phyloP scores from a whole-genome alignment of 768 basidiomycete genomes.

The Trametes villosa region DNA sequence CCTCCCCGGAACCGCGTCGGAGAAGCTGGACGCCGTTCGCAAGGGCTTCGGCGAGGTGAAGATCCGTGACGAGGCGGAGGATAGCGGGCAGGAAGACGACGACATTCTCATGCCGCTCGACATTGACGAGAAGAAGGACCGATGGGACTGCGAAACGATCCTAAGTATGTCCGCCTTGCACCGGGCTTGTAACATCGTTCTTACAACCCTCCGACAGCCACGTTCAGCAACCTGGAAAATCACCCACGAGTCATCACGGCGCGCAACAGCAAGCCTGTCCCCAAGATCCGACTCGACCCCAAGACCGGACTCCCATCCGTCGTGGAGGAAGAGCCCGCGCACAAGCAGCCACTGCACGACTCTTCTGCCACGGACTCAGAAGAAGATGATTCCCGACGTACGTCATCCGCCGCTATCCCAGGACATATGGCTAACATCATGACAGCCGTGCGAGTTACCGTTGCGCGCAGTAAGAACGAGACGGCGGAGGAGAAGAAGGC shows the following conservation, averaged over 20 bases:
- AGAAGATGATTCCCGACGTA: conserved; percentile 24
- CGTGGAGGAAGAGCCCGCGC: conserved; percentile 33
- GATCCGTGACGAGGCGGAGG: conserved; percentile 50
- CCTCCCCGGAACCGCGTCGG: conserved; percentile 71
- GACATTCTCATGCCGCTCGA: conserved; percentile 46
- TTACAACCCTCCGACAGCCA: conserved; percentile 54
- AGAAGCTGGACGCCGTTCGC: conserved; percentile 82
- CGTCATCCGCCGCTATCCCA: conserved; percentile 8
- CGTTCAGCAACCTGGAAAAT: conserved; percentile 97
- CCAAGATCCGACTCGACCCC: conserved; percentile 73
- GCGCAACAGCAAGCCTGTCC: conserved; percentile 53
- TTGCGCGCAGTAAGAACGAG: conserved; percentile 77
- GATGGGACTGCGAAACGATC: conserved; percentile 98
- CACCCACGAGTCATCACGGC: conserved; percentile 89
- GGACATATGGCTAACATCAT: not conserved
- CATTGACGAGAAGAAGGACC: conserved; percentile 63
- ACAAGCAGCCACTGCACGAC: not conserved
- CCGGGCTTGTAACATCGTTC: not conserved
- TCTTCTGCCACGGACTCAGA: conserved; percentile 34
- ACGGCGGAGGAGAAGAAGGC: conserved; percentile 72
- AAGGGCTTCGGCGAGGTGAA: conserved; percentile 75
- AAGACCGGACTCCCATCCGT: conserved; percentile 78
- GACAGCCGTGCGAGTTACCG: conserved; percentile 48
- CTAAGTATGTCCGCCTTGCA: conserved; percentile 65
- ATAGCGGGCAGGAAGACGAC: conserved; percentile 52